Percentiles rank a stretch among this genome's conserved stretches.
Evolutionary conservation across 805 yeast genomes (phyloP).

Genomic region (Schwanniomyces occidentalis): DNA sequence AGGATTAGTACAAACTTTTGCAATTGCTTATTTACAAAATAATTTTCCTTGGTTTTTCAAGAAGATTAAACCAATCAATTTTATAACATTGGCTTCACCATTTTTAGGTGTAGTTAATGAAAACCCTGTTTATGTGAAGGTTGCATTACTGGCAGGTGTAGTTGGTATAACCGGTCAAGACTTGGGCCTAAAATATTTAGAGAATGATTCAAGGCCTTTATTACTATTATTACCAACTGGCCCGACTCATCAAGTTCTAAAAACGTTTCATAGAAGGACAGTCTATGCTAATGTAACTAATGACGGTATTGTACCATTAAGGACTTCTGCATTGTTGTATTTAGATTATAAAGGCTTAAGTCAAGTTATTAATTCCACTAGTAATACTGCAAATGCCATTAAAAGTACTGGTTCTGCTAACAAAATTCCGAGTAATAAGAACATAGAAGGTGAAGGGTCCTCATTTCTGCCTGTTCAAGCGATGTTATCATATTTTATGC

Average conservation of each 20-base stretch:
- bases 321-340: constrained; percentile 84
- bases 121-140: constrained; percentile 79
- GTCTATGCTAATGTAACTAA: constrained; percentile 86
- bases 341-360: constrained; percentile 75
- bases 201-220: constrained; percentile 56
- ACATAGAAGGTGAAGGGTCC: constrained; percentile 13
- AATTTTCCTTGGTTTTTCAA: constrained; percentile 73
- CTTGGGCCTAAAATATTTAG: constrained; percentile 59
- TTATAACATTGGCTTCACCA: constrained; percentile 85
- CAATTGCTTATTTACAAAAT: constrained; percentile 73
- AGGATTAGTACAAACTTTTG: constrained; percentile 88
- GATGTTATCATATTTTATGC: constrained; percentile 40
- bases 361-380: constrained; percentile 18
- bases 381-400: constrained; percentile 12
- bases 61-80: constrained; percentile 68
- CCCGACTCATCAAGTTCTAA: constrained; percentile 65
- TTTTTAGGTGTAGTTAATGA: constrained; percentile 85
- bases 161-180: constrained; percentile 95
- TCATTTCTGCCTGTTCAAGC: constrained; percentile 34
- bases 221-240: constrained; percentile 74
- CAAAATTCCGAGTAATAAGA: constrained; percentile 18
- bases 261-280: constrained; percentile 68
- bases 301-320: constrained; percentile 93
- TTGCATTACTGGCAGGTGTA: constrained; percentile 83
- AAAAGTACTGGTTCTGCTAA: constrained; percentile 12